phyloP scores from a whole-genome alignment of 1,284 basidiomycete genomes.

The Mrakiaceae sp. region DNA sequence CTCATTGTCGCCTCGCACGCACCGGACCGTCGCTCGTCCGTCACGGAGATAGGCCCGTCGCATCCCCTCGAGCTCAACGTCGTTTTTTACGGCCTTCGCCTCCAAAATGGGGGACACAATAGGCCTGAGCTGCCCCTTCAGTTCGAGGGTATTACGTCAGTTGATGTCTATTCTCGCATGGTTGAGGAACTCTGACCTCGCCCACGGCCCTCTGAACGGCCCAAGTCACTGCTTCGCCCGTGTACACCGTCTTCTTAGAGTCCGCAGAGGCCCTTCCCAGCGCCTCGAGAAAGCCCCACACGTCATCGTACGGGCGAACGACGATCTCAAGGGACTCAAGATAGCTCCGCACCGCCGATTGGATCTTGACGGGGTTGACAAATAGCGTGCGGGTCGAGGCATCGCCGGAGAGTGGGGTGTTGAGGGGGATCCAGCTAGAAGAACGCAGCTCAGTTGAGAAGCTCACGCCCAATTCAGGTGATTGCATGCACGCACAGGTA shows the following conservation, averaged over 20 bases:
- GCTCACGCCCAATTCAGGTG: not conserved
- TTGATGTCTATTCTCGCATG: not conserved
- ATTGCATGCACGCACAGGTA: conserved; percentile 52
- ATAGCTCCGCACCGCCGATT: conserved; percentile 46
- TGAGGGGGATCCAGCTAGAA: conserved; percentile 3
- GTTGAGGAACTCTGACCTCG: not conserved
- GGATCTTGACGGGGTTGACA: conserved; percentile 52
- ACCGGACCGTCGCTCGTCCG: conserved; percentile 68
- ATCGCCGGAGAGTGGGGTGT: not conserved
- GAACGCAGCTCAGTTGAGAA: not conserved
- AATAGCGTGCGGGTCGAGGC: conserved; percentile 45
- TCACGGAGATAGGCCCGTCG: conserved; percentile 77
- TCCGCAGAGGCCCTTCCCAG: conserved; percentile 13
- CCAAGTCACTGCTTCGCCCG: conserved; percentile 29
- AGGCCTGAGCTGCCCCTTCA: conserved; percentile 16
- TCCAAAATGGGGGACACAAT: conserved; percentile 48
- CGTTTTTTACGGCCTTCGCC: conserved; percentile 81
- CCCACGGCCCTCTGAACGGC: conserved; percentile 21
- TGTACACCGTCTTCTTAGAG: conserved; percentile 22
- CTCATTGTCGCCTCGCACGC: conserved; percentile 7
- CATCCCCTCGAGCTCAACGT: conserved; percentile 69
- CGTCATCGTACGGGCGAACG: conserved; percentile 57
- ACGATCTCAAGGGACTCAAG: conserved; percentile 50
- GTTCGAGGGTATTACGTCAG: not conserved
- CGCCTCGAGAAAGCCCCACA: conserved; percentile 57